Evolutionary conservation across 352 stramenopile genomes (phyloP), one percentile per base, ranked within the genome.

Genomic region (Globisporangium rhizosaccharum): DNA sequence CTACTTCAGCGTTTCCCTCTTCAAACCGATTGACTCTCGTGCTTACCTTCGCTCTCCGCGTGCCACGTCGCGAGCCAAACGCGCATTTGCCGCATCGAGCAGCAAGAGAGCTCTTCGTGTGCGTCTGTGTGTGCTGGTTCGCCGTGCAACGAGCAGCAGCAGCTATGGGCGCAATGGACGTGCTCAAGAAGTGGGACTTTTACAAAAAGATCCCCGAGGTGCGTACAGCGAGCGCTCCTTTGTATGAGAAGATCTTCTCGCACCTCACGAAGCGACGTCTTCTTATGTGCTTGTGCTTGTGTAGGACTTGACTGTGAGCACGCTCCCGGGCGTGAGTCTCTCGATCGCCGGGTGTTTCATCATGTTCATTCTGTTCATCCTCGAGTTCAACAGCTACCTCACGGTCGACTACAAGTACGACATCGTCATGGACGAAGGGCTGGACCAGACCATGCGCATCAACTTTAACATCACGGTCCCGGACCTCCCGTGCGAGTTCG

Each of bases 381-480:
- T 94, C 52, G 88, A 96, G 76, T 90, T 96, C 68, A 94, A 92
- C 69, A 85, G 70, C 62, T 96, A 88, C 72, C 61, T 96, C 11
- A 90, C 79, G 45, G 77, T 90, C 30, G 82, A 90, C 58, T 91
- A 94, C 74, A 82, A 90, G 69, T 90, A 92, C 68, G 81, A 92
- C 62, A 93, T 94, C 65, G 83, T 94, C 46, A 92, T 96, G 80
- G 87, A 96, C 73, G 77, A 94, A 56, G 80, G 76, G 2, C 68
- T 94, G 26, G 82, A 93, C 66, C 74, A 90, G 68, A 93, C 73
- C 46, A 85, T 95, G 70, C 87, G 92, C 57, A 96, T 99, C 52
- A 99, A 99, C 73, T 99, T 99, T 68, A 99, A 99, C 78, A 97
- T 99, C 67, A 99, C 96, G 36, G 82, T 99, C 49, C 86, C 97